These are phyloP conservation scores for Candida sonorensis DNA, from an alignment of 805 yeast genomes.

Conservation along the genomic window DNA sequence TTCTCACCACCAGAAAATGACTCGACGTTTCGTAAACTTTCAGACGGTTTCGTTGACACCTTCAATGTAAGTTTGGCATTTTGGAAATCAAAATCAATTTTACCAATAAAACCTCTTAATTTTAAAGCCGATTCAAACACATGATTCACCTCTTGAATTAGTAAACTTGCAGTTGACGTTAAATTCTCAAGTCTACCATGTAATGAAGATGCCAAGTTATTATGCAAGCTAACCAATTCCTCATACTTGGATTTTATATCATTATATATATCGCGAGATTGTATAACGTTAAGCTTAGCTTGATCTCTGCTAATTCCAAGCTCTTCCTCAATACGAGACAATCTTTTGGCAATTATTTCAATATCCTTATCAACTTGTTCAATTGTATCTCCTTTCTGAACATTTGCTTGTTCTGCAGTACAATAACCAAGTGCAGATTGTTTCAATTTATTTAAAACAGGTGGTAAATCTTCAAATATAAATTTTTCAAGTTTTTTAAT, in stretches of 20 bases:
- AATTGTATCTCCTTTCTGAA: slow-evolving; percentile 33
- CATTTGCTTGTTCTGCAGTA: slow-evolving; percentile 37
- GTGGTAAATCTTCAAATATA: slow-evolving; percentile 18
- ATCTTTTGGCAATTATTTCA: slow-evolving; percentile 35
- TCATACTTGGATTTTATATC: slow-evolving; percentile 35
- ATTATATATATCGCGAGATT: slow-evolving; percentile 35
- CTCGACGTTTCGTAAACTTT: slow-evolving; percentile 59
- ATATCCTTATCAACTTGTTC: slow-evolving; percentile 46
- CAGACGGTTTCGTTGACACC: slow-evolving; percentile 56
- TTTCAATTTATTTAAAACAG: slow-evolving; percentile 19
- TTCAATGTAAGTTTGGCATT: slow-evolving; percentile 45
- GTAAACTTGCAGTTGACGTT: slow-evolving; percentile 30
- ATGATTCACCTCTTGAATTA: slow-evolving; percentile 42
- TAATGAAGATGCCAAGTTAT: slow-evolving; percentile 30
- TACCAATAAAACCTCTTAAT: slow-evolving; percentile 69
- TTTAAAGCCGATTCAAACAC: slow-evolving; percentile 56
- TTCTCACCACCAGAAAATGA: slow-evolving; percentile 96
- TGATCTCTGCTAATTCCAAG: slow-evolving; percentile 53
- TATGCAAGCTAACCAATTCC: slow-evolving; percentile 25
- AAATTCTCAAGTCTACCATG: slow-evolving; percentile 37
- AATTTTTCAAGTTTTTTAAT: slow-evolving; percentile 22
- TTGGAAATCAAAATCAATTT: slow-evolving; percentile 54
- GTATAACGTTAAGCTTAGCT: slow-evolving; percentile 40
- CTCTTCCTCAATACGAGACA: slow-evolving; percentile 44
- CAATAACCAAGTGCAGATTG: slow-evolving; percentile 37